Percentiles rank a stretch among this genome's conserved stretches.
These are phyloP conservation scores for Ascochyta pisi DNA, from an alignment of 2,329 filamentous ascomycete genomes.

Conservation along the genomic window DNA sequence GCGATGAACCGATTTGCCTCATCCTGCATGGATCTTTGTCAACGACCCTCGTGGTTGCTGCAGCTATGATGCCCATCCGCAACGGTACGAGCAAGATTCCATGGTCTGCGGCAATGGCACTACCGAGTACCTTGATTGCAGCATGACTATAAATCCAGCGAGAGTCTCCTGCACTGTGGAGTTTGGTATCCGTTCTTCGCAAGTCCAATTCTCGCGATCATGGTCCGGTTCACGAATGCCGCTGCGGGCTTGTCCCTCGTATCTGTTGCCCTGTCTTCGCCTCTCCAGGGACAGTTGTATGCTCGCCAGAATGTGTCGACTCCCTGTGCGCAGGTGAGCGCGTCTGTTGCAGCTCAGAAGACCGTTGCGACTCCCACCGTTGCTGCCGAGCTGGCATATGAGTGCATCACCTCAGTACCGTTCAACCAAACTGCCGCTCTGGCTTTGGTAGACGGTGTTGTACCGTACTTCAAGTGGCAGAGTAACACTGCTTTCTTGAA, in stretches of 20 bases:
- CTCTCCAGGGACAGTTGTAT: slow-evolving; percentile 30
- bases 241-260: slow-evolving; percentile 37
- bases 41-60: slow-evolving; percentile 14
- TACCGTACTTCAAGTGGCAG: slow-evolving; percentile 57
- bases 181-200: slow-evolving; percentile 9
- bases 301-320: slow-evolving; percentile 38
- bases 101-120: slow-evolving; percentile 12
- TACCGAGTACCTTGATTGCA: slow-evolving; percentile 7
- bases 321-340: slow-evolving; percentile 44
- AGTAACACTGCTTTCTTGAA: slow-evolving; percentile 54
- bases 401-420: slow-evolving; percentile 55
- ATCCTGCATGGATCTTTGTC: slow-evolving; percentile 17
- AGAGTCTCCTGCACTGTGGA: not conserved
- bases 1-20: slow-evolving; percentile 13
- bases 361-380: slow-evolving; percentile 48
- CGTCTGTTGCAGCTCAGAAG: slow-evolving; percentile 35
- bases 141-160: slow-evolving; percentile 18
- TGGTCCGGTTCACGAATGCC: slow-evolving; percentile 33
- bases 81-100: slow-evolving; percentile 10
- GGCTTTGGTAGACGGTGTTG: slow-evolving; percentile 52
- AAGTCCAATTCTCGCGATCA: slow-evolving; percentile 15
- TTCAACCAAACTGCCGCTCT: slow-evolving; percentile 53
- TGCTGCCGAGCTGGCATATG: slow-evolving; percentile 53
- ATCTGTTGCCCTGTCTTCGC: slow-evolving; percentile 36
- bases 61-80: slow-evolving; percentile 27